Evolutionary conservation across 768 basidiomycete species (phyloP).

Genomic region (Psilocybe sp.): DNA sequence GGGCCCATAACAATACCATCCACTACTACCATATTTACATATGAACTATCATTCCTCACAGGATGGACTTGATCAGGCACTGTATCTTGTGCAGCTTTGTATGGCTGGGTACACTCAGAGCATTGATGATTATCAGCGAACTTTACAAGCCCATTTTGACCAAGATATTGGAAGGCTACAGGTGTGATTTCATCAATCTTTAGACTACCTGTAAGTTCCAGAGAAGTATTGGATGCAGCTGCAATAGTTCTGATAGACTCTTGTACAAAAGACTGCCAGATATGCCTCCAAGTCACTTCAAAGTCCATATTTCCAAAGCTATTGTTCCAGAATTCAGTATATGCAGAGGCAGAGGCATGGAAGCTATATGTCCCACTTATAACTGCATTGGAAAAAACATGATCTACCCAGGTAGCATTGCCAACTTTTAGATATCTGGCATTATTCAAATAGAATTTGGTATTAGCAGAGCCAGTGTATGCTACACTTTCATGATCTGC

Average conservation of each 20-base stretch:
- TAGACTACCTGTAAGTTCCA: background rate
- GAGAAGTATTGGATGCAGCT: background rate
- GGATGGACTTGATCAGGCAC: background rate
- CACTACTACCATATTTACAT: slow-evolving; percentile 10
- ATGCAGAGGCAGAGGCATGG: slow-evolving; percentile 19
- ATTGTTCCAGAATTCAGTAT: slow-evolving; percentile 16
- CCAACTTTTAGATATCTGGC: slow-evolving; percentile 17
- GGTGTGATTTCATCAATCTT: slow-evolving; percentile 4
- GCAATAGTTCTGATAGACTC: slow-evolving; percentile 10
- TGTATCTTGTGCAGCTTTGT: slow-evolving; percentile 4
- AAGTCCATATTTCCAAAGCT: slow-evolving; percentile 7
- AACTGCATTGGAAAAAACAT: slow-evolving; percentile 12
- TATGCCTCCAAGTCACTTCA: slow-evolving; percentile 1
- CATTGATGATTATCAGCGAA: slow-evolving; percentile 9
- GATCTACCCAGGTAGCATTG: slow-evolving; percentile 12
- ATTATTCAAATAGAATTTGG: slow-evolving; percentile 6
- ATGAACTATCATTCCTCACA: background rate
- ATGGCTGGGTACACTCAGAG: slow-evolving; percentile 11
- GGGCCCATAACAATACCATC: slow-evolving; percentile 16
- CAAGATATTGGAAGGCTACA: slow-evolving; percentile 5
- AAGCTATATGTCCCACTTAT: slow-evolving; percentile 18
- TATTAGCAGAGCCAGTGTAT: background rate
- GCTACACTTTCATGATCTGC: slow-evolving; percentile 12
- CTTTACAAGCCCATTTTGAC: slow-evolving; percentile 6
- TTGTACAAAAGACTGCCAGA: slow-evolving; percentile 17